Evolutionary conservation across 805 yeast genomes (phyloP).

Genomic region (Yamadazyma scolyti): DNA sequence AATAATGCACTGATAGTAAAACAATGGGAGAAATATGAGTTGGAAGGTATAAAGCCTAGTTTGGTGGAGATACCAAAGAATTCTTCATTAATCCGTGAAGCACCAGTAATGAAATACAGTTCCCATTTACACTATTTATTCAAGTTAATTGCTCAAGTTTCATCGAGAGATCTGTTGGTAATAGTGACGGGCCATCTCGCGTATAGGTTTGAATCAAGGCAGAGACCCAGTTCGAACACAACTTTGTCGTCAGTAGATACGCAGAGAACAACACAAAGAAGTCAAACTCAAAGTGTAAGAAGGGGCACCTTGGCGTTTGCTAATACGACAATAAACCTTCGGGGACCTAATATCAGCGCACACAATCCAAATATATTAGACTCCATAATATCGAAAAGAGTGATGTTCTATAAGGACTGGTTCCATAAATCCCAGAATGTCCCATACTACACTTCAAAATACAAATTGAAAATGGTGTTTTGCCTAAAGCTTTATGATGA

Average conservation of each 20-base stretch:
- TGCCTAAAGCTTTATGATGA: no score
- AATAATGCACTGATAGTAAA: conserved; percentile 18
- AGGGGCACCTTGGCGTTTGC: no score
- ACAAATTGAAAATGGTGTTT: conserved; percentile 4
- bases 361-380: conserved; percentile 9
- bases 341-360: no score
- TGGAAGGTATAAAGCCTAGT: conserved; percentile 19
- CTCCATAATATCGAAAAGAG: conserved; percentile 18
- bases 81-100: conserved; percentile 24
- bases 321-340: no score
- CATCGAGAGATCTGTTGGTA: conserved; percentile 20
- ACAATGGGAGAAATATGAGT: conserved; percentile 15
- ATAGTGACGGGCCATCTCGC: conserved; percentile 29
- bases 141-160: conserved; percentile 19
- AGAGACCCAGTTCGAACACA: background rate
- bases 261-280: no score
- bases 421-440: conserved; percentile 14
- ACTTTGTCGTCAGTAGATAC: no score
- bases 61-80: conserved; percentile 25
- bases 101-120: conserved; percentile 28
- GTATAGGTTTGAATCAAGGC: conserved; percentile 20
- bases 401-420: conserved; percentile 37
- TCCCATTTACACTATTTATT: conserved; percentile 25
- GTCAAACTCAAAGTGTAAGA: background rate
- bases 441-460: no score